Evolutionary conservation across 768 basidiomycete genomes (phyloP), one percentile per base, ranked within the genome.

Genomic region (Solioccasus polychromus): DNA sequence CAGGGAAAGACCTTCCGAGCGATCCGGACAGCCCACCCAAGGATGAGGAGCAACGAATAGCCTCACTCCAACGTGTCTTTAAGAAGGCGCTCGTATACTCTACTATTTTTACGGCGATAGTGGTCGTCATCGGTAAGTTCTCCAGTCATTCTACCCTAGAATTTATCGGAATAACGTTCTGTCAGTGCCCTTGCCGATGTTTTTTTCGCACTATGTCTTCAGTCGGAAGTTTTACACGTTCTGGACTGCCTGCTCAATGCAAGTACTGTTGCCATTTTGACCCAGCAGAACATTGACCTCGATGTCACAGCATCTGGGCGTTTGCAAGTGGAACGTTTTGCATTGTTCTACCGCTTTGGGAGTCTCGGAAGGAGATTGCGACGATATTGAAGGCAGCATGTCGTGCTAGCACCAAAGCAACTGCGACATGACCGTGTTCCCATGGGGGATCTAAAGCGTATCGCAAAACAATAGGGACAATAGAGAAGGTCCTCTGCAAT

Each of bases 241-340:
- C 46, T 71, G 69, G 71, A 65, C 64, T 12, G 61, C 70, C 3
- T 59, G 67, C 18, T 66, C 66, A 43, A 71, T 71, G 67, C 71
- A 50, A 8, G 63, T 58, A 35, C 19, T 18, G 8, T 11, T 18
- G n/a, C n/a, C n/a, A n/a, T n/a, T n/a, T n/a, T n/a, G n/a, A n/a
- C n/a, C n/a, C n/a, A n/a, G n/a, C n/a, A n/a, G n/a, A n/a, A n/a
- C n/a, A 17, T 44, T 54, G 20, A 54, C 39, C n/a, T 26, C 22
- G 29, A 32, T 38, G 30, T 6, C 9, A 25, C 25, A 68, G 68
- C 39, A 68, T 66, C 35, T 66, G 68, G 69, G 67, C 59, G 2
- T 62, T 69, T 37, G 40, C 58, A 37, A 70, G 66, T 18, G 69
- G 69, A 9, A 53, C 60, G 22, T 72, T 72, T 44, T 68, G 65